phyloP scores from a whole-genome alignment of 352 stramenopile genomes.

The Globisporangium nunn region DNA sequence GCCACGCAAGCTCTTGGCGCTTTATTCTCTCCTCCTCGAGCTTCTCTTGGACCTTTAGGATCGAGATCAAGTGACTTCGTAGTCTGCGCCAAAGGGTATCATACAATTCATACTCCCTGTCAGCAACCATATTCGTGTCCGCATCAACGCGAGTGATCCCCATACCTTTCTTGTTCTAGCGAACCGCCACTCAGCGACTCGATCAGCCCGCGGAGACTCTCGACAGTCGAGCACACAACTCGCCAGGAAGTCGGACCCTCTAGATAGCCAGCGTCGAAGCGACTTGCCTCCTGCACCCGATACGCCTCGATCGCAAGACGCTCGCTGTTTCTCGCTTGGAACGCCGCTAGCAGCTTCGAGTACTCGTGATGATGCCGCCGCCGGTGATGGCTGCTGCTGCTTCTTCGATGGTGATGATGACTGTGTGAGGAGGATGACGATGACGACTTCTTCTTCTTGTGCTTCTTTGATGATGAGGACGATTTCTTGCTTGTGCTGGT shows the following conservation, averaged over 20 bases:
- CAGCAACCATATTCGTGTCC: neutral
- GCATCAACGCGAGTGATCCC: neutral
- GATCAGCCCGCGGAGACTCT: constrained; percentile 48
- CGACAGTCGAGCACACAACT: constrained; percentile 64
- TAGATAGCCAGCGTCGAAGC: constrained; percentile 20
- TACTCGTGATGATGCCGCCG: constrained; percentile 66
- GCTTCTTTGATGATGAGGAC: constrained; percentile 46
- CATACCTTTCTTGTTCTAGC: constrained; percentile 63
- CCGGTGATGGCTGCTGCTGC: constrained; percentile 38
- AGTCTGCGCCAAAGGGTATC: constrained; percentile 24
- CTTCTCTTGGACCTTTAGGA: constrained; percentile 75
- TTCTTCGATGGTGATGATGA: constrained; percentile 36
- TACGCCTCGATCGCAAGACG: constrained; percentile 47
- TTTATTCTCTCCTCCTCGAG: constrained; percentile 52
- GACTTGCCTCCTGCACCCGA: constrained; percentile 32
- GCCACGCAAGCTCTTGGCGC: constrained; percentile 66
- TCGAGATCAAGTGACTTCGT: constrained; percentile 62
- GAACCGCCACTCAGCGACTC: constrained; percentile 50
- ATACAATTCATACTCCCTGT: too few species aligned
- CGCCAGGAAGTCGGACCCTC: constrained; percentile 58
- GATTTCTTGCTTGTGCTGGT: constrained; percentile 53
- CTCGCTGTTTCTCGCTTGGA: constrained; percentile 49
- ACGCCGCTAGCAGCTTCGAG: constrained; percentile 49
- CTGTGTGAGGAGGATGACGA: constrained; percentile 56
- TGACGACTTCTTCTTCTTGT: constrained; percentile 63